Evolutionary conservation across 305 asterid species (phyloP), one percentile per base, ranked within the genome.

Genomic region (Solanum chacoense): DNA sequence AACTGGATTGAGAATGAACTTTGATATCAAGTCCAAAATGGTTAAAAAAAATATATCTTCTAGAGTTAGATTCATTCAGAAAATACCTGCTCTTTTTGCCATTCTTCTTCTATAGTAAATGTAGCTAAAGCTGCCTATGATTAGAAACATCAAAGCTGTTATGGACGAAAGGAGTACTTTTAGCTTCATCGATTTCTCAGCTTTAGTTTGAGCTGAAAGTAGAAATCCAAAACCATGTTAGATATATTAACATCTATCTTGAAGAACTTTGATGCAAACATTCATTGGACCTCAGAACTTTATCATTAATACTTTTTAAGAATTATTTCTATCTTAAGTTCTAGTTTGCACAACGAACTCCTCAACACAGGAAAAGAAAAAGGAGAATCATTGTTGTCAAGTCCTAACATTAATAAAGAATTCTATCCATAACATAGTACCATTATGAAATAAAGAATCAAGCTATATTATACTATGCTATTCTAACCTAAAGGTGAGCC

Each of bases 341-440:
- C 63, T 50, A 50, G 63, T 16, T 50, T 50, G n/a, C n/a, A 16
- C 63, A 18, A 50, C 8, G 1, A 50, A 50, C n/a, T 50, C 63
- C n/a, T 50, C 63, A 50, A 50, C n/a, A 50, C 63, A 2, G 63
- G 67, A 55, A 7, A 55, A 20, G 67, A 11, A 18, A 55, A 40
- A 50, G 63, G 65, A 55, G n/a, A 55, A 55, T 55, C 65, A 55
- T 18, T 55, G 65, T 18, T 55, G 65, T 55, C 0, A 55, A 76
- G 11, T 35, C 10, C 18, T 34, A 20, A 34, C 8, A 10, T 75
- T 34, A 34, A 34, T 75, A 75, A 34, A 8, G 45, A 75, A 34
- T 92, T 34, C 93, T 89, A 84, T 88, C 90, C 32, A 89, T 26
- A 76, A 0, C 83, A 24, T 22, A 55, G 65, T 55, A 55, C 65